phyloP scores from a whole-genome alignment of 495 filamentous ascomycete genomes.

The Pyrenula aspistea region DNA sequence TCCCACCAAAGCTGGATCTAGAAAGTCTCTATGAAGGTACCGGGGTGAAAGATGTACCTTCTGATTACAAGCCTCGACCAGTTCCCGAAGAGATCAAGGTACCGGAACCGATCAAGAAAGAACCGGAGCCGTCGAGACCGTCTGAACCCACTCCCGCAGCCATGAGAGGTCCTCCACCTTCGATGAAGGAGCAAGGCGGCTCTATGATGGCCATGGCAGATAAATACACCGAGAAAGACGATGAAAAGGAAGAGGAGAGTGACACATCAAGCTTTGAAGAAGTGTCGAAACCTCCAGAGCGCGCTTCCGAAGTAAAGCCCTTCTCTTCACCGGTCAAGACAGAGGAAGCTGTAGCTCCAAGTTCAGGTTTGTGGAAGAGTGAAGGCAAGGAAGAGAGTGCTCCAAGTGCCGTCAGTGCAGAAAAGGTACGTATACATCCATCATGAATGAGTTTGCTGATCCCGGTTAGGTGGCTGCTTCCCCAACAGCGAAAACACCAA shows the following conservation, averaged over 20 bases:
- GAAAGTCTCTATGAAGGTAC: conserved; percentile 81
- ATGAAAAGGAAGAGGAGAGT: conserved; percentile 41
- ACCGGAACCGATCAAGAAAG: conserved; percentile 39
- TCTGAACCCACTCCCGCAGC: conserved; percentile 21
- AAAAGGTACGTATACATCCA: not conserved
- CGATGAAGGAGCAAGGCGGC: conserved; percentile 68
- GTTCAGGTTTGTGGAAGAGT: not conserved
- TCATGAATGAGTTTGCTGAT: not conserved
- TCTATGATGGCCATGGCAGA: conserved; percentile 74
- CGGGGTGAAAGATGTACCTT: conserved; percentile 59
- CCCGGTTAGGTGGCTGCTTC: not conserved
- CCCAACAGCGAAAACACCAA: not conserved
- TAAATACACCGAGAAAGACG: conserved; percentile 71
- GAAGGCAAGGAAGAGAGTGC: not conserved
- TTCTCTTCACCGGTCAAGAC: conserved; percentile 21
- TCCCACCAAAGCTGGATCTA: conserved; percentile 85
- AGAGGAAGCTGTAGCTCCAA: not conserved
- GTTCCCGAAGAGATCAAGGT: conserved; percentile 34
- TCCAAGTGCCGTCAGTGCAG: not conserved
- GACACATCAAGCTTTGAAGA: conserved; percentile 78
- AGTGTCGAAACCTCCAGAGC: conserved; percentile 52
- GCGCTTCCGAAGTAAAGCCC: conserved; percentile 18
- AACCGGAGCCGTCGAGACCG: conserved; percentile 27
- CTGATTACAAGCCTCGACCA: conserved; percentile 52
- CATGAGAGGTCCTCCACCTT: conserved; percentile 44